These are phyloP conservation scores for Calonectria leucothoes DNA, from an alignment of 2,329 filamentous ascomycete species.

Conservation along the genomic window DNA sequence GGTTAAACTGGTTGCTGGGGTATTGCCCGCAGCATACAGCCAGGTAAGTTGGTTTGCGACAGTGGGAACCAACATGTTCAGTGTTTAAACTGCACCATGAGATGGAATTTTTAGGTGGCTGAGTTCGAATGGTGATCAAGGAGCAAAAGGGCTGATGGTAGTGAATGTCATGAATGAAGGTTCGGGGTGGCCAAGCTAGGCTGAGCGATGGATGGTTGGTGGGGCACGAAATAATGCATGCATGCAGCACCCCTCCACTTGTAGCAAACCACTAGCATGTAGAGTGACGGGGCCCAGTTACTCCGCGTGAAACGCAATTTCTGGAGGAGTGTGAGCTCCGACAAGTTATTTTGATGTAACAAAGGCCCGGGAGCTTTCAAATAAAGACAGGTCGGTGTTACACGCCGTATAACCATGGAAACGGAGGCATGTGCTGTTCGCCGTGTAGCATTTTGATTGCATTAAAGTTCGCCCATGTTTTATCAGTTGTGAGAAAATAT, in stretches of 20 bases:
- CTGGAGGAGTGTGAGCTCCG: background rate
- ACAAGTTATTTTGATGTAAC: background rate
- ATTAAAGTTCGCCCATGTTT: background rate
- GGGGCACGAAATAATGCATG: conserved; percentile 4
- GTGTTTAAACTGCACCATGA: conserved; percentile 2
- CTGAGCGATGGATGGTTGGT: background rate
- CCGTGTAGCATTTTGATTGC: background rate
- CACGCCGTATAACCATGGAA: background rate
- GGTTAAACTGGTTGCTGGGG: conserved; percentile 62
- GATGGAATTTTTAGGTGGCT: background rate
- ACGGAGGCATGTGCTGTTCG: background rate
- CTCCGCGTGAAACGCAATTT: background rate
- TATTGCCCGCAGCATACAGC: conserved; percentile 65
- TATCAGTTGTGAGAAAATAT: background rate
- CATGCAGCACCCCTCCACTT: background rate
- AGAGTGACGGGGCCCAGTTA: background rate
- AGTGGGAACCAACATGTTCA: conserved; percentile 52
- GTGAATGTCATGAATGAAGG: background rate
- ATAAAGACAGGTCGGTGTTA: background rate
- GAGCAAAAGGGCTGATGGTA: background rate
- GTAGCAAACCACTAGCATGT: background rate
- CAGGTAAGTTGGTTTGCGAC: conserved; percentile 45
- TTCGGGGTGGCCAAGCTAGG: background rate
- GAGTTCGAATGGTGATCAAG: background rate
- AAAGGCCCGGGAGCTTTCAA: background rate